phyloP scores from a whole-genome alignment of 2,329 filamentous ascomycete genomes.

The Ceratocystiopsis minuta region DNA sequence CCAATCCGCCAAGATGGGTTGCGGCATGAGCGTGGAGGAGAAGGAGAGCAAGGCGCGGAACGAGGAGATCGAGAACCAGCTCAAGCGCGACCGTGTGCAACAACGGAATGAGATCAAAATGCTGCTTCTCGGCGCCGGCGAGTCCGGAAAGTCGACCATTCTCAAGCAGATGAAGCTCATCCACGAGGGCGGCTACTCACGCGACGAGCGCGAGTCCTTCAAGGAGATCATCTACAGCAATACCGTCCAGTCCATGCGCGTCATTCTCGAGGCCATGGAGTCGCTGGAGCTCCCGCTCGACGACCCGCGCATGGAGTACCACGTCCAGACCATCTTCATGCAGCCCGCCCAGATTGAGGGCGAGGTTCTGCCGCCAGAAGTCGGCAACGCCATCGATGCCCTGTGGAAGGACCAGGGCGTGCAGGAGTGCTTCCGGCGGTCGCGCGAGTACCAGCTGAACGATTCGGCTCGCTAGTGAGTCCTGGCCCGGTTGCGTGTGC shows the following conservation, averaged over 20 bases:
- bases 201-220: slow-evolving; percentile 59
- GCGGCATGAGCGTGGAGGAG: slow-evolving; percentile 98
- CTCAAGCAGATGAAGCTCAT: slow-evolving; percentile 99
- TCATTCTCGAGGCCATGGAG: slow-evolving; percentile 52
- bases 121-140: slow-evolving; percentile 94
- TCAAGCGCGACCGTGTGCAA: slow-evolving; percentile 97
- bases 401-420: slow-evolving; percentile 88
- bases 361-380: slow-evolving; percentile 82
- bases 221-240: slow-evolving; percentile 57
- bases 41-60: slow-evolving; percentile 99
- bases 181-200: slow-evolving; percentile 94
- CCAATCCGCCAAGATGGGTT: slow-evolving; percentile 67
- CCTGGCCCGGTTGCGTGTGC: not conserved
- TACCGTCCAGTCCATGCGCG: slow-evolving; percentile 51
- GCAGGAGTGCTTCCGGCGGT: slow-evolving; percentile 88
- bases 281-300: slow-evolving; percentile 64
- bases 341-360: slow-evolving; percentile 93
- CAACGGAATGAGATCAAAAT: slow-evolving; percentile 99
- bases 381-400: slow-evolving; percentile 79
- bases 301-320: slow-evolving; percentile 85
- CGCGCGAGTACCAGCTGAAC: slow-evolving; percentile 89
- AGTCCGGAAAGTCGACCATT: slow-evolving; percentile 90
- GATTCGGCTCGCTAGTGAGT: slow-evolving; percentile 81
- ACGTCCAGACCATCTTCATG: slow-evolving; percentile 98
- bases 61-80: slow-evolving; percentile 98